Evolutionary conservation across 2,329 filamentous ascomycete genomes (phyloP).

Genomic region (Nemania diffusa): DNA sequence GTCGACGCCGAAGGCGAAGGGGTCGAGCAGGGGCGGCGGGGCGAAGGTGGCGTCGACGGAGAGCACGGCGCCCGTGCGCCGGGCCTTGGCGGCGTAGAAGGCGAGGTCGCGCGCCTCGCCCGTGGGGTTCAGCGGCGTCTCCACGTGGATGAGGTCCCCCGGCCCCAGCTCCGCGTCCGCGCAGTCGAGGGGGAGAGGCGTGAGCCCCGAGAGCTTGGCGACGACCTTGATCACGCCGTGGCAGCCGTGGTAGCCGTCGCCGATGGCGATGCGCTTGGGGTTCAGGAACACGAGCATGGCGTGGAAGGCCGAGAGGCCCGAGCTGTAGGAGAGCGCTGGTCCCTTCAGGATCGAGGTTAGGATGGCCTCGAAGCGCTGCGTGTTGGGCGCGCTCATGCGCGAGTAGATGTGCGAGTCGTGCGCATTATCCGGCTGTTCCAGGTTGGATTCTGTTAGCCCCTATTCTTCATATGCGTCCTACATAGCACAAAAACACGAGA

Average conservation of each 20-base stretch:
- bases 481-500: not conserved
- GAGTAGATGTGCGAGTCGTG: slow-evolving; percentile 83
- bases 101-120: slow-evolving; percentile 81
- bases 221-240: slow-evolving; percentile 84
- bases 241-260: slow-evolving; percentile 91
- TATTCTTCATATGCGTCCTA: not conserved
- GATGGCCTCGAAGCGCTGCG: slow-evolving; percentile 84
- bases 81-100: slow-evolving; percentile 77
- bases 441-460: slow-evolving; percentile 23
- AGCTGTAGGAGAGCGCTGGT: slow-evolving; percentile 79
- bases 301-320: slow-evolving; percentile 89
- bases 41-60: slow-evolving; percentile 93
- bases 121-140: slow-evolving; percentile 93
- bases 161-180: slow-evolving; percentile 71
- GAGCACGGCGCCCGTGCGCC: slow-evolving; percentile 76
- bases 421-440: slow-evolving; percentile 59
- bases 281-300: slow-evolving; percentile 86
- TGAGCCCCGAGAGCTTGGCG: slow-evolving; percentile 77
- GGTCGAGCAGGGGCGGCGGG: slow-evolving; percentile 88
- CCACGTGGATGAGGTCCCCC: slow-evolving; percentile 89
- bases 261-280: slow-evolving; percentile 84
- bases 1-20: slow-evolving; percentile 84
- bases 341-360: slow-evolving; percentile 78
- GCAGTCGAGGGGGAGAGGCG: slow-evolving; percentile 77
- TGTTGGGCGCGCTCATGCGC: slow-evolving; percentile 80